Base-by-base conservation (phyloP, 148 eudicot genomes). In the Linanthus parryae region DNA sequence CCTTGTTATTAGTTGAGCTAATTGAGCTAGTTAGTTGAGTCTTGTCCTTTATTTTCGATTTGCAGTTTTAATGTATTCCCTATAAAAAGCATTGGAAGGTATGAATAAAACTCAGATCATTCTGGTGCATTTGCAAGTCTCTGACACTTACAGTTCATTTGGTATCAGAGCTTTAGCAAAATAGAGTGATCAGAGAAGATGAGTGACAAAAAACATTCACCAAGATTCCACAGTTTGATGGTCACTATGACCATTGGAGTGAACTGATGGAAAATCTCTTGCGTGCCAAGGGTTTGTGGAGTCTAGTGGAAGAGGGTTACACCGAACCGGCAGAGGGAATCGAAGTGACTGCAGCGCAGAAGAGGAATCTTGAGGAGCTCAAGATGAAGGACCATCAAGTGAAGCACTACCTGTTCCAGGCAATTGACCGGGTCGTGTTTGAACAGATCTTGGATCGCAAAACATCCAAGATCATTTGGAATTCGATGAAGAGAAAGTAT, bases 161-260 rank as follows among this genome's bases (percentile, higher is more conserved):
- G n/a, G n/a, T n/a, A n/a, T n/a, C n/a, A n/a, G n/a, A n/a, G n/a
- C n/a, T n/a, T n/a, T n/a, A n/a, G n/a, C n/a, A n/a, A n/a, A n/a
- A n/a, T n/a, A n/a, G n/a, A n/a, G n/a, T n/a, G n/a, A n/a, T n/a
- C n/a, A n/a, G n/a, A n/a, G n/a, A n/a, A n/a, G n/a, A n/a, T n/a
- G n/a, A n/a, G n/a, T n/a, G n/a, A n/a, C n/a, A n/a, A n/a, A 30
- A 30, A 9, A 30, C 34, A 3, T 9, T 30, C 4, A 30, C 34
- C 7, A 52, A 17, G n/a, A 55, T 39, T 14, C 59, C 59, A 9
- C 44, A 41, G 8, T 55, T 55, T 24, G 59, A 55, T 38, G 59
- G 59, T 58, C 54, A 58, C 42, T 45, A 58, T 14, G 63, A 58
- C 33, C 54, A 58, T 47, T 58, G 56, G 64, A 48, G 55, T 39